Conservation (phyloP, 148 eudicot species). For the Arctostaphylos glauca region DNA sequence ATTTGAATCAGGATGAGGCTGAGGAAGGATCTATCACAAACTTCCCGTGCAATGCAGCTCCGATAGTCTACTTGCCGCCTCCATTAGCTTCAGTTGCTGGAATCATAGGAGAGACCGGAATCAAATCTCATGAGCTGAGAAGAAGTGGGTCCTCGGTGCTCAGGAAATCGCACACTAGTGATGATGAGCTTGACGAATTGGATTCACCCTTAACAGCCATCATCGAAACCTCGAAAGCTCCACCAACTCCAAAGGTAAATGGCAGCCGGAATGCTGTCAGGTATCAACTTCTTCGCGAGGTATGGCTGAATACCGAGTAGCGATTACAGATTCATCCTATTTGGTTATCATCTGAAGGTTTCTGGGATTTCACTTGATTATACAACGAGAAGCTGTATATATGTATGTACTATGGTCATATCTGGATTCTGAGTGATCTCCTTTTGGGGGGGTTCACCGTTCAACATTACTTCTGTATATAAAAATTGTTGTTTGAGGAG, state of each 20-base stretch:
- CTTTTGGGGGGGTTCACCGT: background rate
- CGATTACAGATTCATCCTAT: background rate
- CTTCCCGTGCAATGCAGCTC: slow-evolving; percentile 65
- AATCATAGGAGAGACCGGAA: slow-evolving; percentile 40
- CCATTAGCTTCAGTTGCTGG: slow-evolving; percentile 44
- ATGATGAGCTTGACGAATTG: slow-evolving; percentile 77
- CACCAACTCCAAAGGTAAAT: slow-evolving; percentile 30
- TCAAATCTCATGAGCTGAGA: slow-evolving; percentile 38
- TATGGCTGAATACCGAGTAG: slow-evolving; percentile 12
- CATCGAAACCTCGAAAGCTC: slow-evolving; percentile 18
- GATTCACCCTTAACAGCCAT: slow-evolving; percentile 62
- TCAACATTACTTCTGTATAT: background rate
- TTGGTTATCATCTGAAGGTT: background rate
- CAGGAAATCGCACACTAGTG: slow-evolving; percentile 83
- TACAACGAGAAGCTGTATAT: background rate
- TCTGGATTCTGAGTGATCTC: background rate
- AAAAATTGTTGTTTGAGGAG: too few relatives aligned
- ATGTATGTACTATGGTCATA: background rate
- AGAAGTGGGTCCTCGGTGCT: slow-evolving; percentile 59
- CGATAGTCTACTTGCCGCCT: slow-evolving; percentile 58
- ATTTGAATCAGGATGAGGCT: slow-evolving; percentile 45
- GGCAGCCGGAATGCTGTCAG: slow-evolving; percentile 37
- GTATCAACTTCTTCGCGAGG: slow-evolving; percentile 69
- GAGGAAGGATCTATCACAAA: slow-evolving; percentile 36
- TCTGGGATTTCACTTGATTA: background rate